Evolutionary conservation across 1,139 yeast species (phyloP).

Genomic region (Taphrina communis): DNA sequence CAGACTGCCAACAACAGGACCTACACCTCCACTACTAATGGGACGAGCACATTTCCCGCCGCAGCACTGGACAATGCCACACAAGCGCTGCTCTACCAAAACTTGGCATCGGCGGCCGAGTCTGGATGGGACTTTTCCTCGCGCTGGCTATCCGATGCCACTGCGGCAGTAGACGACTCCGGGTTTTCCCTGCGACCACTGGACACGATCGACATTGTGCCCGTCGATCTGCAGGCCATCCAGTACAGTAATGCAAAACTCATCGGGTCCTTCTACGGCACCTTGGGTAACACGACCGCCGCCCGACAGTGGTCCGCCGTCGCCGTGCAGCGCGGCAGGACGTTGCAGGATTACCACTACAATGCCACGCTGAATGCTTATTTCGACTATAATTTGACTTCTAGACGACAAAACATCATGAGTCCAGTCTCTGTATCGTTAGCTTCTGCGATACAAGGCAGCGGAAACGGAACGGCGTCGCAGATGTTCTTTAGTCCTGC

Average conservation of each 20-base stretch:
- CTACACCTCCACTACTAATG: slow-evolving; percentile 16
- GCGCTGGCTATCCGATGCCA: slow-evolving; percentile 32
- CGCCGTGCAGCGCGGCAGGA: slow-evolving; percentile 20
- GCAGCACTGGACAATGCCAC: slow-evolving; percentile 9
- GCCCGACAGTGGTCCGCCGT: slow-evolving; percentile 16
- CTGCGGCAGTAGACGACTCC: slow-evolving; percentile 9
- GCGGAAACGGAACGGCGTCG: background rate
- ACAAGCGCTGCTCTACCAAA: slow-evolving; percentile 14
- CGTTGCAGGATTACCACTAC: slow-evolving; percentile 17
- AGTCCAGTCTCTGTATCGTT: background rate
- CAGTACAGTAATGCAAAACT: slow-evolving; percentile 29
- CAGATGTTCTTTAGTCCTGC: slow-evolving; percentile 17
- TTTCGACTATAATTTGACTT: slow-evolving; percentile 35
- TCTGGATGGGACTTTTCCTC: slow-evolving; percentile 41
- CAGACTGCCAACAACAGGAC: slow-evolving; percentile 37
- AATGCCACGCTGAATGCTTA: slow-evolving; percentile 28
- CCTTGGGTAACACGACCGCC: slow-evolving; percentile 9
- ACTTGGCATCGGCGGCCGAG: slow-evolving; percentile 41
- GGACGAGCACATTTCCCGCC: slow-evolving; percentile 6
- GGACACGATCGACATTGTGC: slow-evolving; percentile 29
- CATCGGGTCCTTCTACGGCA: slow-evolving; percentile 22
- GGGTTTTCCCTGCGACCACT: slow-evolving; percentile 34
- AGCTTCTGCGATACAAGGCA: too few relatives aligned
- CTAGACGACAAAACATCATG: slow-evolving; percentile 9
- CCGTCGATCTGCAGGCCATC: slow-evolving; percentile 41